These are phyloP conservation scores for Zea mays DNA, from an alignment of 176 grass and related monocot species.

Conservation along the genomic window Zm-B73-REFERENCE-NAM-5.0 NC_050097.1:122477501-122478000, in stretches of 20 bases:
- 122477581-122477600: too few species aligned
- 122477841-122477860: conserved; percentile 41
- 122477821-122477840: conserved; percentile 23
- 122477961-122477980: conserved; percentile 72
- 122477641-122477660: conserved; percentile 65
- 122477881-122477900: conserved; percentile 55
- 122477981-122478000: conserved; percentile 75
- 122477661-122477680: conserved; percentile 68
- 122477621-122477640: too few species aligned
- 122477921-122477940: too few species aligned
- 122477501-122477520: too few species aligned
- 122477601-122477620: too few species aligned
- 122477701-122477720: conserved; percentile 82
- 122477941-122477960: too few species aligned
- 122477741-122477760: conserved; percentile 63
- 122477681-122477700: conserved; percentile 68
- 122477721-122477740: conserved; percentile 89
- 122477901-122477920: conserved; percentile 54
- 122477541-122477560: too few species aligned
- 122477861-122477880: conserved; percentile 64
- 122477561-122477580: too few species aligned
- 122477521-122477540: too few species aligned
- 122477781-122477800: background rate
- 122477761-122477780: conserved; percentile 45
- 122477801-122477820: conserved; percentile 12